Evolutionary conservation across 139 green algal genomes (phyloP), one percentile per base, ranked within the genome.

Genomic region (Chlorella sp.): DNA sequence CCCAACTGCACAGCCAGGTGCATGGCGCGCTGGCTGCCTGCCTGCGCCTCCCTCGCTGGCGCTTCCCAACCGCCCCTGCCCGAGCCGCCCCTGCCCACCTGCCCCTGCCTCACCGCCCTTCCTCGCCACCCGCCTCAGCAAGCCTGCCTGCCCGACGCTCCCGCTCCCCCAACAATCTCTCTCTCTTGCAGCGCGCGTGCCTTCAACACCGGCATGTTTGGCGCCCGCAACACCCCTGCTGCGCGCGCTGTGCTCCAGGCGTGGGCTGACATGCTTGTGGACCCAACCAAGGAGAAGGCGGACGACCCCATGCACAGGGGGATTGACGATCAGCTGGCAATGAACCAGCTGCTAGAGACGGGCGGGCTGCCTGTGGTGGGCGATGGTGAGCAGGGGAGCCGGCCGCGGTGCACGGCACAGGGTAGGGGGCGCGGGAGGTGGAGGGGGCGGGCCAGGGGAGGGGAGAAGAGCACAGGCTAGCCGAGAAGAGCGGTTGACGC

Each of bases 171-270:
- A 5, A 16, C 48, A 57, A 57, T 9, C 75, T 39, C 16, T 34
- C 34, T 2, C 37, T 57, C 18, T 4, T 21, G 81, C 82, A 78
- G 82, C 34, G 82, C 40, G 7, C 60, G 24, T 19, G 82, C 82
- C 7, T 78, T 78, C 34, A 87, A 87, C 82, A 87, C 82, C 9
- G 82, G 82, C 24, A 34, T 87, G 7, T 87, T 87, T 60, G 82
- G 34, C 3, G 61, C 34, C 34, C 57, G 82, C 21, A 87, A 87
- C 34, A 57, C 36, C 32, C 30, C 57, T 3, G 34, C 26, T 4
- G 4, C 82, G 36, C 82, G 82, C 18, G 82, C 34, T 3, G 21
- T 69, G n/a, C 60, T 87, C 28, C 18, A 21, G 21, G 60, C 82
- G 3, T 87, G 82, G 82, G 82, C 82, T 22, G 60, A 61, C 82